Conservation (phyloP, 2,329 filamentous ascomycete species). For the Xylaria sp. region DNA sequence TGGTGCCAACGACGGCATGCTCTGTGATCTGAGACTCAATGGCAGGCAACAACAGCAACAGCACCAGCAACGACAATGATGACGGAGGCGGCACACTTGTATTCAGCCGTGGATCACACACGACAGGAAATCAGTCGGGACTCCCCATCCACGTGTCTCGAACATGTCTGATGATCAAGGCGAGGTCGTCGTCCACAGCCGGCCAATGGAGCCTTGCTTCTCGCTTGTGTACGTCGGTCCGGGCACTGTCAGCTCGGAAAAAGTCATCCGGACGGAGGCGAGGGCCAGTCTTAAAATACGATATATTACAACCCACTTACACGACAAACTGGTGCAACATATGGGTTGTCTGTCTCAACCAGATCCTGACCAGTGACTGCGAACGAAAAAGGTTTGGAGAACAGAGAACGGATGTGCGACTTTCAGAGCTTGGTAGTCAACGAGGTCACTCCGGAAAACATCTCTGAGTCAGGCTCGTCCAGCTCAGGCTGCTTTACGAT, state of each 20-base stretch:
- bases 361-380: background rate
- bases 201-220: constrained; percentile 2
- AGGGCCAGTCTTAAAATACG: background rate
- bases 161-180: constrained; percentile 2
- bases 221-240: background rate
- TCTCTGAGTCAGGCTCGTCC: too few species aligned
- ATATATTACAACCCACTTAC: background rate
- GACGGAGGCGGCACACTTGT: background rate
- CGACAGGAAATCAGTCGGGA: background rate
- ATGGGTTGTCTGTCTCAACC: too few species aligned
- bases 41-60: background rate
- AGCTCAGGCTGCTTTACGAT: background rate
- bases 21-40: background rate
- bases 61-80: background rate
- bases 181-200: background rate
- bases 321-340: too few species aligned
- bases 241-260: background rate
- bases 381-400: background rate
- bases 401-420: too few species aligned
- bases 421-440: too few species aligned
- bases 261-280: background rate
- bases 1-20: background rate
- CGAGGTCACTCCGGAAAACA: too few species aligned
- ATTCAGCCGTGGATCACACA: background rate
- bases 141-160: constrained; percentile 1